A percentile compares a stretch with the other conserved stretches of the same genome.
Conservation (phyloP, 73 alveolate genomes). For the Paramecium pentaurelia region DNA sequence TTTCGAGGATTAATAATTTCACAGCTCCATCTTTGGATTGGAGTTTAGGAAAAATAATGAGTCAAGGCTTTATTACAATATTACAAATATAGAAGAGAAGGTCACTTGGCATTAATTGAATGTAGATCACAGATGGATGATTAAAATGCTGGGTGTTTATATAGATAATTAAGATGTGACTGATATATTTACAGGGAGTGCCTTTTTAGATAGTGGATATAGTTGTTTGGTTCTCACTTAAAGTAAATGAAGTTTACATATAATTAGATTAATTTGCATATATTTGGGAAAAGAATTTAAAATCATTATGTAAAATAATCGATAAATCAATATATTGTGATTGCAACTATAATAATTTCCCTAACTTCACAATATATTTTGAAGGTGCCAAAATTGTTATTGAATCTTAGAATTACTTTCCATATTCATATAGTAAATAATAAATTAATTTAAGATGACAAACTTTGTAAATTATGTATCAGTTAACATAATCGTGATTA, state of each 20-base stretch:
- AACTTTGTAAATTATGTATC: neutral
- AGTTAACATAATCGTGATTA: neutral
- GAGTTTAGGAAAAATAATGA: neutral
- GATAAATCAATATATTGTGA: neutral
- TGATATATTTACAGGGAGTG: neutral
- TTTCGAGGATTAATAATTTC: neutral
- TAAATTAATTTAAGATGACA: neutral
- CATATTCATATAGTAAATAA: neutral
- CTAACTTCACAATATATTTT: neutral
- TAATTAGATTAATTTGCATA: neutral
- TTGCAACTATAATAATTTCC: neutral
- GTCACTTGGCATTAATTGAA: conserved; percentile 5
- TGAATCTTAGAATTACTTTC: neutral
- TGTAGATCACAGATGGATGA: conserved; percentile 6
- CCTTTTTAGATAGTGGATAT: conserved; percentile 18
- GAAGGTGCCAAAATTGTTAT: neutral
- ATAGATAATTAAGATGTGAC: neutral
- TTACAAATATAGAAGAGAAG: neutral
- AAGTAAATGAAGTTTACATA: neutral
- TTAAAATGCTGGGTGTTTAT: neutral
- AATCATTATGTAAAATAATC: neutral
- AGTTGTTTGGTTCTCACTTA: neutral
- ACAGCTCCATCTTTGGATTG: neutral
- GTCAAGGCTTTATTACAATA: neutral
- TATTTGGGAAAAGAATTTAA: neutral